phyloP scores from a whole-genome alignment of 106 monocot genomes.

The Cymbidium sinense region DNA sequence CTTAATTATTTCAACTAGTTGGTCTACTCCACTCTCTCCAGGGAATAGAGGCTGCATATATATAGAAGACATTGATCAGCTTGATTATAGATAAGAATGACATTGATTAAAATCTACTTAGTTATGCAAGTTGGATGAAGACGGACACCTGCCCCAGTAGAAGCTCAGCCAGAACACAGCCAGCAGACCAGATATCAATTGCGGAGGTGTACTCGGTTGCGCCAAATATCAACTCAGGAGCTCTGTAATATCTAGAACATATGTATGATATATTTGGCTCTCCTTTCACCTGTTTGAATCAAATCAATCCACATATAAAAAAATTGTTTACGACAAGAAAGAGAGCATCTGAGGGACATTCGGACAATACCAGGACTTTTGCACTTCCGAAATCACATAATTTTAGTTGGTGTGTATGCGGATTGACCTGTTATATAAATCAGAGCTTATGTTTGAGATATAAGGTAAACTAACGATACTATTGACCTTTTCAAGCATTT shows the following conservation, averaged over 20 bases:
- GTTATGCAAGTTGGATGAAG: not conserved
- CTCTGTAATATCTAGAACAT: conserved; percentile 61
- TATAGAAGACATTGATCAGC: not conserved
- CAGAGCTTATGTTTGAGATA: not conserved
- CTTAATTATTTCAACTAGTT: conserved; percentile 78
- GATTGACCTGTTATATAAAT: conserved; percentile 43
- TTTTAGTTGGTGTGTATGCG: conserved; percentile 64
- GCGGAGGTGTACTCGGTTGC: conserved; percentile 69
- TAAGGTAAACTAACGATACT: not conserved
- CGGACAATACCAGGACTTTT: conserved; percentile 62
- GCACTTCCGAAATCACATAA: conserved; percentile 71
- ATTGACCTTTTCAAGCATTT: not conserved
- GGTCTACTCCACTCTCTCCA: conserved; percentile 69
- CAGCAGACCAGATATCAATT: conserved; percentile 72
- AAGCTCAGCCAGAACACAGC: conserved; percentile 70
- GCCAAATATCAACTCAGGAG: conserved; percentile 66
- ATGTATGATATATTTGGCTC: conserved; percentile 71
- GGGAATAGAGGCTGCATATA: conserved; percentile 58
- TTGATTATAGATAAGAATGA: conserved; percentile 4
- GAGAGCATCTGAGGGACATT: not conserved
- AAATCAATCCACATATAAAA: conserved; percentile 3
- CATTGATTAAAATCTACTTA: not conserved
- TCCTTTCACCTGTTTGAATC: conserved; percentile 40
- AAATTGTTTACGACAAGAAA: not conserved
- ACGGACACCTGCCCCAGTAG: conserved; percentile 46